A percentile compares a stretch with the other conserved stretches of the same genome.
These are phyloP conservation scores for Crithidia bombi DNA, from an alignment of 208 protist species.

Conservation along the genomic window DNA sequence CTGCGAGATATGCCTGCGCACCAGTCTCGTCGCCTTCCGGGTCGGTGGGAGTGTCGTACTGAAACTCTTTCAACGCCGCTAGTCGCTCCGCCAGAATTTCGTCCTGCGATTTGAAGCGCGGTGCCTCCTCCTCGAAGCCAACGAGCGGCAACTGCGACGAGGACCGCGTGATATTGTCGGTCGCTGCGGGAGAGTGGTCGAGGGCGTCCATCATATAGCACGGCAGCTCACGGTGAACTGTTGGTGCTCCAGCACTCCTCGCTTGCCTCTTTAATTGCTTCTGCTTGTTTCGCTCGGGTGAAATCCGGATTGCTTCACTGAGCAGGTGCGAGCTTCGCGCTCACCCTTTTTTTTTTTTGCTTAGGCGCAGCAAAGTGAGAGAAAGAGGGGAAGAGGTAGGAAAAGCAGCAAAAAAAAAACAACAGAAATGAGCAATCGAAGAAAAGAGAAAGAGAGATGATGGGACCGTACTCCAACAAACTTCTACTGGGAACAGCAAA, in stretches of 20 bases:
- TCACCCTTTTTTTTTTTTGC: neutral
- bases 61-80: slow-evolving; percentile 50
- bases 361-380: too few species aligned
- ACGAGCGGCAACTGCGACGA: slow-evolving; percentile 41
- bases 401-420: slow-evolving; percentile 30
- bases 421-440: too few species aligned
- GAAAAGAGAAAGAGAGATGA: too few species aligned
- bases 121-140: slow-evolving; percentile 70
- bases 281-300: neutral
- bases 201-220: slow-evolving; percentile 2
- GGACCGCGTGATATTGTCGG: slow-evolving; percentile 6
- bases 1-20: slow-evolving; percentile 60
- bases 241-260: too few species aligned
- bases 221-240: neutral
- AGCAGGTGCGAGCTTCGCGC: neutral
- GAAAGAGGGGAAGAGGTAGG: neutral
- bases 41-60: slow-evolving; percentile 49
- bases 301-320: too few species aligned
- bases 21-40: slow-evolving; percentile 80
- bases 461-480: too few species aligned
- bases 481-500: too few species aligned
- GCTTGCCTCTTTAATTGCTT: neutral
- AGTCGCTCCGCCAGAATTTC: slow-evolving; percentile 75
- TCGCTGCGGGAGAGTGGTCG: neutral
- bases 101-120: slow-evolving; percentile 59